Base-by-base conservation (phyloP, 495 filamentous ascomycete genomes). In the Rhypophila decipiens region DNA sequence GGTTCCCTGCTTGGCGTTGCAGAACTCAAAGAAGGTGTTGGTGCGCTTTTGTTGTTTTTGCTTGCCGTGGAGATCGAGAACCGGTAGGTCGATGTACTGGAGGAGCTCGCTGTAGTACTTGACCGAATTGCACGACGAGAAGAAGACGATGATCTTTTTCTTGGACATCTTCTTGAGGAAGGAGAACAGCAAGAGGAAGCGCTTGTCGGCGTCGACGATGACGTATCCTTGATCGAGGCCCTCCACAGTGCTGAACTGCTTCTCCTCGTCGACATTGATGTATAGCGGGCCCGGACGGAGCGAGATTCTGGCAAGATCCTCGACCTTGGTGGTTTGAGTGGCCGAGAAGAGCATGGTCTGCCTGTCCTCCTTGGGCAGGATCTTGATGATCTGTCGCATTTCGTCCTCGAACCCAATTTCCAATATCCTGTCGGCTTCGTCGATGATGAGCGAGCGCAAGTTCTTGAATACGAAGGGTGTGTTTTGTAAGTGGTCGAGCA, bases 371-470 rank as follows among this genome's bases (percentile, higher is more conserved):
- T 81, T 82, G 21, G 93, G 93, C 13, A 98, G 74, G 43, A 98
- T 94, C 72, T 95, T 96, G 63, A 97, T 79, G 57, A 98, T 95
- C 64, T 95, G 88, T 42, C 88, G 79, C 88, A 96, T 95, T 66
- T 98, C 93, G 57, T 97, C 94, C 60, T 98, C 93, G 73, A 98
- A 98, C 50, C 93, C 93, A 48, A 96, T 86, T 71, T 98, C 93
- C 24, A 98, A 72, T 49, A 96, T 97, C 39, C 90, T 80, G 58
- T 96, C 90, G 18, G 91, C 90, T 62, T 95, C 90, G 58, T 95
- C 88, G 50, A 95, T 93, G 33, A 97, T 78, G 7, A 98, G 70
- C 5, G 87, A 60, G 21, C 60, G 60, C 20, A 96, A 63, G 64
- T 97, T 96, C 68, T 95, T 95, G 75, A 87, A 95, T 12, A 95